These are phyloP conservation scores for Silybum marianum DNA, from an alignment of 129 eudicot species.

Conservation along the genomic window DNA sequence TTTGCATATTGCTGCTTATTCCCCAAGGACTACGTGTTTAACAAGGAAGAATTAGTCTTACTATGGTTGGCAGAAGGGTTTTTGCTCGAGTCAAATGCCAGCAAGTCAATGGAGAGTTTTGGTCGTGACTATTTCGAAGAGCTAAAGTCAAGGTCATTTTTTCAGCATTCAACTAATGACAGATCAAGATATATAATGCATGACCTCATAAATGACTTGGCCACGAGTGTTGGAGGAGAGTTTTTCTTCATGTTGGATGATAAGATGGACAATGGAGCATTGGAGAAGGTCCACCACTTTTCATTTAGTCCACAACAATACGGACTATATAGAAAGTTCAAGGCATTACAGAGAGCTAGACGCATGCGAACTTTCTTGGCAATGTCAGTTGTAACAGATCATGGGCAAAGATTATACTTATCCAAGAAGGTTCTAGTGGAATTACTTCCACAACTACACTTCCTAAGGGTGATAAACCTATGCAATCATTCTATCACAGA, in stretches of 20 bases:
- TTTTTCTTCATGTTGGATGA: constrained; percentile 11
- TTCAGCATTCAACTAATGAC: not conserved
- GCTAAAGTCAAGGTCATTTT: constrained; percentile 15
- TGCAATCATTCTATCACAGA: not conserved
- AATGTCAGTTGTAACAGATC: not conserved
- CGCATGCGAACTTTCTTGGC: constrained; percentile 34
- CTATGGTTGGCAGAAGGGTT: not conserved
- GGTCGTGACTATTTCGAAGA: not conserved
- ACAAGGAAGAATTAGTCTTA: not conserved
- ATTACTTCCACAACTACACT: constrained; percentile 26
- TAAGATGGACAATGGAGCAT: not conserved
- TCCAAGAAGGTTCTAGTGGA: constrained; percentile 29
- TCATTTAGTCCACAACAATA: constrained; percentile 31
- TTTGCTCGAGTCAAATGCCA: not conserved
- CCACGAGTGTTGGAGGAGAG: not conserved
- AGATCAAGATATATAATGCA: constrained; percentile 20
- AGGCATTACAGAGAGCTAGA: not conserved
- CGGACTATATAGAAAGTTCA: constrained; percentile 24
- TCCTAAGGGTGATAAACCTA: constrained; percentile 34
- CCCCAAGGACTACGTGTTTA: not conserved
- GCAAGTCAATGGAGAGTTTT: not conserved
- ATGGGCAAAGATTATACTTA: not conserved
- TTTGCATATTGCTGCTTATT: not conserved
- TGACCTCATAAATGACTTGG: constrained; percentile 35
- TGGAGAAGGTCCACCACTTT: constrained; percentile 31